Percentiles rank a stretch among this genome's conserved stretches.
Evolutionary conservation across 495 filamentous ascomycete genomes (phyloP).

Genomic region (Talaromyces trachyspermus): DNA sequence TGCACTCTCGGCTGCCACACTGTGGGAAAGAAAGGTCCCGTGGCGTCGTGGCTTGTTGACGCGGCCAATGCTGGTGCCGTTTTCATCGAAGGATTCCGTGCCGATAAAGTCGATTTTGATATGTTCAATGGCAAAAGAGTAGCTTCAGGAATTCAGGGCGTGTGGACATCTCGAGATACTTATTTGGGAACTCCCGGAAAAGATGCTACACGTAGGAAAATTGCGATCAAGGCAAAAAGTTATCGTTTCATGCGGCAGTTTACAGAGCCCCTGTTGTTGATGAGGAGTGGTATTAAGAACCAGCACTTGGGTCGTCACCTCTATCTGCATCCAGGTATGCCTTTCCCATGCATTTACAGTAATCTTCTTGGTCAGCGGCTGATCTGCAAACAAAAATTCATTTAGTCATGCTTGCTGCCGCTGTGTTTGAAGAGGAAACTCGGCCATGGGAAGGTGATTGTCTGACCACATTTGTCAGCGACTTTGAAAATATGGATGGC

Average conservation of each 20-base stretch:
- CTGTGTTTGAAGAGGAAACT: slow-evolving; percentile 56
- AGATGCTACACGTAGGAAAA: slow-evolving; percentile 41
- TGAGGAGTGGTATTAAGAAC: slow-evolving; percentile 69
- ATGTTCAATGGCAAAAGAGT: slow-evolving; percentile 44
- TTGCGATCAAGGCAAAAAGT: slow-evolving; percentile 77
- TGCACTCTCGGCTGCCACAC: slow-evolving; percentile 71
- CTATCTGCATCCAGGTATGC: slow-evolving; percentile 63
- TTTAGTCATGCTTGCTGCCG: slow-evolving; percentile 47
- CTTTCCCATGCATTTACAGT: too few species aligned
- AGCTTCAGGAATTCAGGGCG: slow-evolving; percentile 61
- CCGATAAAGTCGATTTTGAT: slow-evolving; percentile 60
- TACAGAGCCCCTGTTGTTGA: slow-evolving; percentile 67
- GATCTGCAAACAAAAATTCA: slow-evolving; percentile 9
- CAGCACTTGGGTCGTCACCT: slow-evolving; percentile 79
- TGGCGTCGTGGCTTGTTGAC: slow-evolving; percentile 68
- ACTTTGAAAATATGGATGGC: slow-evolving; percentile 76
- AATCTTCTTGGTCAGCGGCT: not conserved
- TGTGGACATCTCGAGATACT: slow-evolving; percentile 64
- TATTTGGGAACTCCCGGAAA: slow-evolving; percentile 47
- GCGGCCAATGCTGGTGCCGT: slow-evolving; percentile 64
- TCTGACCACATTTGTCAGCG: slow-evolving; percentile 67
- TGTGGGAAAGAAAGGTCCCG: slow-evolving; percentile 70
- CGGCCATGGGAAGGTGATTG: slow-evolving; percentile 74
- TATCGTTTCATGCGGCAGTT: slow-evolving; percentile 62
- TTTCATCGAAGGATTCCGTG: slow-evolving; percentile 74